Evolutionary conservation across 2,329 filamentous ascomycete species (phyloP).

Genomic region (Teratosphaeria viscida): DNA sequence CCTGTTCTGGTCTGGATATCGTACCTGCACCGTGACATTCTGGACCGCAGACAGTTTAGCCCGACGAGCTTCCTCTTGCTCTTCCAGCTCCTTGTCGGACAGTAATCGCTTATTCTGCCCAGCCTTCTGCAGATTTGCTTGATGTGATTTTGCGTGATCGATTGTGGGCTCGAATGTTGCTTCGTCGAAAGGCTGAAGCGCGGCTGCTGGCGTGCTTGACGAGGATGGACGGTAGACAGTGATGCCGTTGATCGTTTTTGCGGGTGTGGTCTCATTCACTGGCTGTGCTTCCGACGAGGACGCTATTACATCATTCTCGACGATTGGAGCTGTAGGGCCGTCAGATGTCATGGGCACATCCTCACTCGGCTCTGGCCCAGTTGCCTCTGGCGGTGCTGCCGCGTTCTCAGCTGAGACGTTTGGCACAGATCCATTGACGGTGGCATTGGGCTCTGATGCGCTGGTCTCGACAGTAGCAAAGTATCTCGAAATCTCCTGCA

Average conservation of each 20-base stretch:
- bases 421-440: conserved; percentile 16
- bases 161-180: conserved; percentile 67
- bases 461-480: conserved; percentile 44
- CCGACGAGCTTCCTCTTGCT: conserved; percentile 54
- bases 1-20: conserved; percentile 77
- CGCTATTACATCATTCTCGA: conserved; percentile 19
- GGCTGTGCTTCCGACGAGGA: conserved; percentile 17
- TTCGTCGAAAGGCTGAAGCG: conserved; percentile 54
- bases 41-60: conserved; percentile 56
- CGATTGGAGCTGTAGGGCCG: conserved; percentile 11
- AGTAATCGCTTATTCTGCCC: conserved; percentile 65
- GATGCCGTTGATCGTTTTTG: conserved; percentile 19
- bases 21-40: conserved; percentile 64
- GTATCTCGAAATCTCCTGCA: conserved; percentile 67
- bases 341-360: conserved; percentile 14
- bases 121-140: conserved; percentile 51
- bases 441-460: neutral
- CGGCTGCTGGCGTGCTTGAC: conserved; percentile 64
- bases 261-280: conserved; percentile 4
- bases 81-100: conserved; percentile 72
- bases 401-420: conserved; percentile 15
- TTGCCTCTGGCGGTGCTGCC: conserved; percentile 9
- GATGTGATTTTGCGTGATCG: conserved; percentile 65
- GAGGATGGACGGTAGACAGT: conserved; percentile 65
- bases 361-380: conserved; percentile 16